Base-by-base conservation (phyloP, 305 asterid species). In the Ajuga reptans region DNA sequence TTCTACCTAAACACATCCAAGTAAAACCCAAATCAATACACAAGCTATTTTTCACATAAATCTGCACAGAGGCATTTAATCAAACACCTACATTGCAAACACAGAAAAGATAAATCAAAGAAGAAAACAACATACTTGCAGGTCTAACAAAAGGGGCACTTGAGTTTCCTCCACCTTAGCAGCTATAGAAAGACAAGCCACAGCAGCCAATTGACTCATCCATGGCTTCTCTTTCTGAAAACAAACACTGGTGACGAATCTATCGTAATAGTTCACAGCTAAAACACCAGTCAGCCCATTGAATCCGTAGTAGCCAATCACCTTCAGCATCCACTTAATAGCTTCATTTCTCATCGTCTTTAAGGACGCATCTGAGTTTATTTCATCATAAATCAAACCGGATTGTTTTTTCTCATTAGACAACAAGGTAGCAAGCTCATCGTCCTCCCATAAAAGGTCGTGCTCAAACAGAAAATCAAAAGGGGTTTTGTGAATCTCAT, bases 181-280 rank as follows among this genome's bases (percentile, higher is more conserved):
- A 80, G 98, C 98, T n/a, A 92, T 59, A 4, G 96, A 92, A 63
- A 92, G 88, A 62, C 95, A 92, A 55, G 98, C 93, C 21, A 92
- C 97, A 46, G 95, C 90, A 67, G 83, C 88, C 68, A 92, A 82
- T 75, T 92, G 98, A 74, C 88, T 80, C 97, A 84, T 88, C 98
- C 98, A 92, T 14, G 95, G 93, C 85, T 84, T 88, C 83, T 92
- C 97, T 41, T 72, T 82, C 86, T 83, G 92, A 69, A 88, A 86
- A 73, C 79, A 79, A 15, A 52, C 53, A 74, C 91, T 86, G 0
- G 88, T 60, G 24, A 87, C 18, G 55, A 87, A 89, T 77, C 92
- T 82, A 77, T 90, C 93, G 29, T 74, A 88, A 55, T 87, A 92
- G 68, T 77, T 76, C 56, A 83, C 92, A 73, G 90, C 89, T 41